Evolutionary conservation across 129 eudicot species (phyloP).

Genomic region (Lonicera japonica): DNA sequence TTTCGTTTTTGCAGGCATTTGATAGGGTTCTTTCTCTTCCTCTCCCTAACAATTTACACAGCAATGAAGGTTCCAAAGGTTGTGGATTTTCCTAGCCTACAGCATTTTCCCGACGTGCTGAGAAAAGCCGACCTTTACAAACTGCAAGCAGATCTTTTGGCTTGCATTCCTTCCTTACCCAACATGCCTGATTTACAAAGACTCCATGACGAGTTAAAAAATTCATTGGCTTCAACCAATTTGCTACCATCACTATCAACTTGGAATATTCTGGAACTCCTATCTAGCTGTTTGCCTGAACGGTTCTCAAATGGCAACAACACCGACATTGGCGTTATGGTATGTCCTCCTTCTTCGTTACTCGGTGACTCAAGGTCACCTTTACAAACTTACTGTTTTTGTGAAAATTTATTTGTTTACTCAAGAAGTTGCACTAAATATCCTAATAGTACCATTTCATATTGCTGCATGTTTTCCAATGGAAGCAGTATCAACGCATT

Average conservation of each 20-base stretch:
- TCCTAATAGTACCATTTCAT: too few relatives aligned
- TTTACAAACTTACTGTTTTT: too few relatives aligned
- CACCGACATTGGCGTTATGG: conserved; percentile 69
- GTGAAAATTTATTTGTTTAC: too few relatives aligned
- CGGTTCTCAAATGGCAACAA: conserved; percentile 58
- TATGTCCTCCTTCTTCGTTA: conserved; percentile 17
- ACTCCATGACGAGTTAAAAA: conserved; percentile 49
- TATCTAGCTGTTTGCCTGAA: conserved; percentile 75
- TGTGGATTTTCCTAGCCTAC: conserved; percentile 39
- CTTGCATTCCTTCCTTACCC: conserved; percentile 77
- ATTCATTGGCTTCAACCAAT: conserved; percentile 46
- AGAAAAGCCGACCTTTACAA: conserved; percentile 59
- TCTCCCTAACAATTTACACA: conserved; percentile 77
- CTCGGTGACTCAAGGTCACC: too few relatives aligned
- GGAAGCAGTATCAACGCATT: too few relatives aligned
- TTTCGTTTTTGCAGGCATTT: conserved; percentile 89
- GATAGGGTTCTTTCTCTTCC: conserved; percentile 92
- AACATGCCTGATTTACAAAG: conserved; percentile 67
- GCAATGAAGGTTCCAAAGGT: conserved; percentile 69
- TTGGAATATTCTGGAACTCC: conserved; percentile 66
- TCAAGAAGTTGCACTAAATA: too few relatives aligned
- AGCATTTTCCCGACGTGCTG: conserved; percentile 59
- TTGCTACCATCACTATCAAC: conserved; percentile 14
- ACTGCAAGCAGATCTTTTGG: conserved; percentile 51
- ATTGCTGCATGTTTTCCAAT: too few relatives aligned